Conservation (phyloP, 106 monocot species). For the Acorus calamus region DNA sequence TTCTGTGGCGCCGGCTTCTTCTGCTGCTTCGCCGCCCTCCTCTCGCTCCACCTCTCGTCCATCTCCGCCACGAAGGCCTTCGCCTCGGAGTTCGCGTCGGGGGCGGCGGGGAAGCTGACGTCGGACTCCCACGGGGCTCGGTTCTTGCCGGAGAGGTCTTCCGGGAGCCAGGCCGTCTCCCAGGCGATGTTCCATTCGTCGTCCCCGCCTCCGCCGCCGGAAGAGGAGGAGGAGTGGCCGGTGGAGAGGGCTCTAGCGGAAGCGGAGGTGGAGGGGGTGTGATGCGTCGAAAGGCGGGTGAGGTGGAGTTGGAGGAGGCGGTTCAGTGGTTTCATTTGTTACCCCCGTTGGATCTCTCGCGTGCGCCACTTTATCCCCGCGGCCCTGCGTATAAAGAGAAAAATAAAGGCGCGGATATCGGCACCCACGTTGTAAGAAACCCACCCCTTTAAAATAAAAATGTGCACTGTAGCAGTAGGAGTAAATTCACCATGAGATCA, state of each 20-base stretch:
- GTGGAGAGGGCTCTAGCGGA: not conserved
- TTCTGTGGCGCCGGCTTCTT: constrained; percentile 1
- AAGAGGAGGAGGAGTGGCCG: constrained; percentile 1
- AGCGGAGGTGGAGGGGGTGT: no score
- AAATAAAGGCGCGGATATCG: no score
- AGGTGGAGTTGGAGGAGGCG: not conserved
- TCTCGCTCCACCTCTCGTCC: constrained; percentile 86
- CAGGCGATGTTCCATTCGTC: constrained; percentile 95
- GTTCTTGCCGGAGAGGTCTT: constrained; percentile 26
- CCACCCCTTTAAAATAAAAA: no score
- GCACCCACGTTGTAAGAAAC: no score
- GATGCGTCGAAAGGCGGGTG: no score
- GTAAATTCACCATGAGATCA: no score
- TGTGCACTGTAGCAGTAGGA: no score
- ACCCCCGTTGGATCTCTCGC: no score
- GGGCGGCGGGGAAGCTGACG: constrained; percentile 16
- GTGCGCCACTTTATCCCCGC: no score
- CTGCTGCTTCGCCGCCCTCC: constrained; percentile 30
- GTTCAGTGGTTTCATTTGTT: not conserved
- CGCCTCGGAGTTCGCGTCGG: constrained; percentile 58
- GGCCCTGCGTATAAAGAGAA: no score
- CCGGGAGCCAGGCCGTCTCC: constrained; percentile 86
- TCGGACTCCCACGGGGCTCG: constrained; percentile 55
- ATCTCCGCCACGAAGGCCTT: constrained; percentile 97
- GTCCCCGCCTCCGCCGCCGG: constrained; percentile 19